Evolutionary conservation across 208 protist species (phyloP), one percentile per base, ranked within the genome.

Genomic region (Naegleria fowleri): DNA sequence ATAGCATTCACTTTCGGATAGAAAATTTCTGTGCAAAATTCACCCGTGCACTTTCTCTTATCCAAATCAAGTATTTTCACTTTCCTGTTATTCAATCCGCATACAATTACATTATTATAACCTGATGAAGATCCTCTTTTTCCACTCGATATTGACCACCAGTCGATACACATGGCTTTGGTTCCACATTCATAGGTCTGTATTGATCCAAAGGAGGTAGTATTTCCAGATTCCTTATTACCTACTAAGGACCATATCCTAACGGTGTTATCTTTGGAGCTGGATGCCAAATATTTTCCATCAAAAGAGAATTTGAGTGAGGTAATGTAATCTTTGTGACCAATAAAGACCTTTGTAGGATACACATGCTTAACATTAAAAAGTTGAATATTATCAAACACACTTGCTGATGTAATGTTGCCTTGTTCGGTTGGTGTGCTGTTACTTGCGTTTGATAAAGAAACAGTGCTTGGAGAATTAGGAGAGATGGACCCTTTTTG

Each of bases 321-420:
- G 51, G 83, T 87, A n/a, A 87, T 51, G 15, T 40, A 87, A 25
- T 51, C 40, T n/a, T 87, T 87, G 38, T 87, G 83, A n/a, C 41
- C 83, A 22, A 15, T 41, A 40, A 87, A 51, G 15, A 33, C 33
- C 41, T 87, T 87, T 1, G 9, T 36, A 22, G 55, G 55, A 67
- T 67, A 67, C 11, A 67, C 55, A 67, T 15, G 55, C 22, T 67
- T 67, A 15, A 67, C 11, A 67, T 67, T 67, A 67, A 67, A 67
- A 1, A 67, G 22, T 67, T 67, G 55, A 67, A 67, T 67, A 67
- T 67, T 67, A 29, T 67, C 55, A 67, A 67, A 67, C 15, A 67
- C 55, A 19, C 55, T 67, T 15, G 55, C 22, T 67, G 55, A 29
- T 3, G 19, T 67, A 48, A 48, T 48, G 7, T 7, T 7, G 7